phyloP scores from a whole-genome alignment of 768 basidiomycete species.

The Boletus patriciae region DNA sequence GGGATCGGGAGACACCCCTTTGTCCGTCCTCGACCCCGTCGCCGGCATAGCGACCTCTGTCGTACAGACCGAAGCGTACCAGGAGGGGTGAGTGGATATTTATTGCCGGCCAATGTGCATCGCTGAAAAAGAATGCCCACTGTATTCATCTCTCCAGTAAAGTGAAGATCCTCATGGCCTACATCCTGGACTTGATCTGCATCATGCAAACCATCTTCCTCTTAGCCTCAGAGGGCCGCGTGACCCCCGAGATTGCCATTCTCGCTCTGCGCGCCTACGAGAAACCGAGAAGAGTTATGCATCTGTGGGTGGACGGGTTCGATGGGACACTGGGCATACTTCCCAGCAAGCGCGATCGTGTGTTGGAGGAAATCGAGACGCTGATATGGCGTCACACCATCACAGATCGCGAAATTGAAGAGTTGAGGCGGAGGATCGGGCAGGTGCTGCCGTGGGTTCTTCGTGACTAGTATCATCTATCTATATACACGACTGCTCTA shows the following conservation, averaged over 20 bases:
- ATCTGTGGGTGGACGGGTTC: not conserved
- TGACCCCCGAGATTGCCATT: not conserved
- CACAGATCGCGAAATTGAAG: conserved; percentile 5
- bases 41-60: not conserved
- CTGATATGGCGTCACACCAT: conserved; percentile 15
- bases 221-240: not conserved
- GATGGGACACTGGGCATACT: conserved; percentile 1
- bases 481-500: no score
- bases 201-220: conserved; percentile 17
- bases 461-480: no score
- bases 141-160: not conserved
- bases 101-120: not conserved
- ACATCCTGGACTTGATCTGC: conserved; percentile 14
- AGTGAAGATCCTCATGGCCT: conserved; percentile 16
- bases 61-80: no score
- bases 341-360: conserved; percentile 7
- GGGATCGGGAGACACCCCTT: not conserved
- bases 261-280: conserved; percentile 3
- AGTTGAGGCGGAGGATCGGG: not conserved
- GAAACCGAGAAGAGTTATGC: not conserved
- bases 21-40: not conserved
- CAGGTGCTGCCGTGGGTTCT: no score
- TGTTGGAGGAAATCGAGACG: conserved; percentile 13
- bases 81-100: conserved; percentile 8
- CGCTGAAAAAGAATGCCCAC: not conserved